Base-by-base conservation (phyloP, 331 rosid species). In the Acacia pycnantha region DNA sequence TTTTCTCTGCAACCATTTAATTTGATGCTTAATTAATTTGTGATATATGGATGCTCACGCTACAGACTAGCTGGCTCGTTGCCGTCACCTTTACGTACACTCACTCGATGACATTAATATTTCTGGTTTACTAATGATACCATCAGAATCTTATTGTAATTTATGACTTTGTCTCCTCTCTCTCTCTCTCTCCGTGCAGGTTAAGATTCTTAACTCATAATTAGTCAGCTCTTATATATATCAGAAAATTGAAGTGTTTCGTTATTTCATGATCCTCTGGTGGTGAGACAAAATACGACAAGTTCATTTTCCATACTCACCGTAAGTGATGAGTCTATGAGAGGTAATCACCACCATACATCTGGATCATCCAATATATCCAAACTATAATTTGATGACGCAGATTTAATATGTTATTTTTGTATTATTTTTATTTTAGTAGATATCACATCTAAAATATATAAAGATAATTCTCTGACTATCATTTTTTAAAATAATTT, bases 31-130 rank as follows among this genome's bases (percentile, higher is more conserved):
- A 53, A 53, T 53, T 53, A 2, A 53, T 21, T 54, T 37, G 27
- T 9, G 3, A 56, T 19, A n/a, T n/a, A n/a, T n/a, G 62, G 3
- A n/a, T 19, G 59, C n/a, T n/a, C n/a, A n/a, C n/a, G n/a, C 21
- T 1, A 19, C 22, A 19, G 22, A 6, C 59, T n/a, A 21, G 62
- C 62, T 56, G 1, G 65, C 13, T 46, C 82, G 84, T 74, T 77
- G 86, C 87, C 92, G 88, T 87, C 67, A 79, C 87, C 92, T 89
- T 87, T 37, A 87, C 90, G 90, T 79, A 82, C 86, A 72, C 87
- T 81, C 16, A 72, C 84, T 81, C 11, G 31, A 46, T 46, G 10
- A 19, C 78, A 80, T 72, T 80, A 72, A 80, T 71, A 3, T 33
- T 72, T 44, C n/a, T 8, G 46, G 68, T 43, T 70, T 77, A 58